phyloP scores from a whole-genome alignment of 352 stramenopile species.

The Peronosclerospora sorghi region DNA sequence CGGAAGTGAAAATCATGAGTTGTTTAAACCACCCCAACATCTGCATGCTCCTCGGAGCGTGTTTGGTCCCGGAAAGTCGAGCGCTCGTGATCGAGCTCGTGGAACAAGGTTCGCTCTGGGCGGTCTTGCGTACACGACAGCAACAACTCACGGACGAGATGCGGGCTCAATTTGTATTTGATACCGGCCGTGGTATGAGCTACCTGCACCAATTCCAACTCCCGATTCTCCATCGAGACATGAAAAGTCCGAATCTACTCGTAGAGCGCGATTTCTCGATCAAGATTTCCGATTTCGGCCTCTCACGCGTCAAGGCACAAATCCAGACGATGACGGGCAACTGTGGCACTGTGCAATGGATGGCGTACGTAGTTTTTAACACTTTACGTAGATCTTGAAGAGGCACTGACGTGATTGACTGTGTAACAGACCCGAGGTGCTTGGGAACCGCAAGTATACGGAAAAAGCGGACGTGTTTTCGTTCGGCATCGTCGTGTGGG shows the following conservation, averaged over 20 bases:
- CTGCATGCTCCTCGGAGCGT: constrained; percentile 92
- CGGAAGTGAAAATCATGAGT: constrained; percentile 79
- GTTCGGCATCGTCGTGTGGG: constrained; percentile 90
- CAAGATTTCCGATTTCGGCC: constrained; percentile 89
- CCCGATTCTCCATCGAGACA: constrained; percentile 83
- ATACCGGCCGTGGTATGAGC: constrained; percentile 79
- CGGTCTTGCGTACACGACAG: constrained; percentile 66
- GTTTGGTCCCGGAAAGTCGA: constrained; percentile 84
- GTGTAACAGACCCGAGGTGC: constrained; percentile 55
- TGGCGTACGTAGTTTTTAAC: constrained; percentile 54
- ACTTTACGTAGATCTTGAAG: constrained; percentile 12
- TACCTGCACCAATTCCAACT: constrained; percentile 82
- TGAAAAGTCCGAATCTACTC: constrained; percentile 86
- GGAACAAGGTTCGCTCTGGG: constrained; percentile 88
- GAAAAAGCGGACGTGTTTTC: constrained; percentile 91
- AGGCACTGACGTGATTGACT: constrained; percentile 7
- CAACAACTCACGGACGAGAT: constrained; percentile 30
- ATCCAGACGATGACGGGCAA: constrained; percentile 89
- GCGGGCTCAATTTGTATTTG: constrained; percentile 45
- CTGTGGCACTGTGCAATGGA: constrained; percentile 83
- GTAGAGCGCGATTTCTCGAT: constrained; percentile 74
- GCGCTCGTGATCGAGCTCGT: constrained; percentile 95
- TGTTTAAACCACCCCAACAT: constrained; percentile 94
- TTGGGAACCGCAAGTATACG: constrained; percentile 87
- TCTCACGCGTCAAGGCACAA: constrained; percentile 86